Percentiles rank a stretch among this genome's conserved stretches.
Conservation (phyloP, 371 early-diverging fungal genomes). For the Mortierella sp. region DNA sequence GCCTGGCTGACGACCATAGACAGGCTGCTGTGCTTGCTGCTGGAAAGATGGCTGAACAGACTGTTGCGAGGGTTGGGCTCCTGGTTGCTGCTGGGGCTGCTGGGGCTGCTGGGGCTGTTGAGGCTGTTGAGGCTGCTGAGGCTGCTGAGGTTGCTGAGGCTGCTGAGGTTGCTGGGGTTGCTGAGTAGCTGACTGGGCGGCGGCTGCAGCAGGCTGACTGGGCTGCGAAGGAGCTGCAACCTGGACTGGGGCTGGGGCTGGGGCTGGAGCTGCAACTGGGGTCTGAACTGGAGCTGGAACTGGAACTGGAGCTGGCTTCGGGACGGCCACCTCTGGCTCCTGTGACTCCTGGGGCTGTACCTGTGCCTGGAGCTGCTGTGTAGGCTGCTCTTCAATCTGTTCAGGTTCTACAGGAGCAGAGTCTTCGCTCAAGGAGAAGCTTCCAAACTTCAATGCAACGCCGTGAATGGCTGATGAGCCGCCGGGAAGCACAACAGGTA, state of each 20-base stretch:
- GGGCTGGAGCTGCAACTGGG: too few relatives aligned
- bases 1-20: constrained; percentile 36
- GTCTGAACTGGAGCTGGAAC: background rate
- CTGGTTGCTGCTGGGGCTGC: too few relatives aligned
- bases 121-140: too few relatives aligned
- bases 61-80: constrained; percentile 20
- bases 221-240: constrained; percentile 40
- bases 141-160: too few relatives aligned
- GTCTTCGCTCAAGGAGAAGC: constrained; percentile 70
- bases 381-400: constrained; percentile 6
- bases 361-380: background rate
- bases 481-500: constrained; percentile 87
- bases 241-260: too few relatives aligned
- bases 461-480: constrained; percentile 69
- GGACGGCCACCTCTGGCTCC: background rate
- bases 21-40: constrained; percentile 41
- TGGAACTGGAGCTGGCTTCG: constrained; percentile 5
- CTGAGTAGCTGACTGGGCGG: too few relatives aligned
- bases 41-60: constrained; percentile 22
- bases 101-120: too few relatives aligned
- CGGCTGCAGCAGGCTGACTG: constrained; percentile 25
- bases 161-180: too few relatives aligned
- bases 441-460: constrained; percentile 85
- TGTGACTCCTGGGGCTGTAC: background rate
- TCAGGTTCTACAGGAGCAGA: constrained; percentile 20